Conservation (phyloP, 768 basidiomycete genomes). For the Fomitopsis serialis region DNA sequence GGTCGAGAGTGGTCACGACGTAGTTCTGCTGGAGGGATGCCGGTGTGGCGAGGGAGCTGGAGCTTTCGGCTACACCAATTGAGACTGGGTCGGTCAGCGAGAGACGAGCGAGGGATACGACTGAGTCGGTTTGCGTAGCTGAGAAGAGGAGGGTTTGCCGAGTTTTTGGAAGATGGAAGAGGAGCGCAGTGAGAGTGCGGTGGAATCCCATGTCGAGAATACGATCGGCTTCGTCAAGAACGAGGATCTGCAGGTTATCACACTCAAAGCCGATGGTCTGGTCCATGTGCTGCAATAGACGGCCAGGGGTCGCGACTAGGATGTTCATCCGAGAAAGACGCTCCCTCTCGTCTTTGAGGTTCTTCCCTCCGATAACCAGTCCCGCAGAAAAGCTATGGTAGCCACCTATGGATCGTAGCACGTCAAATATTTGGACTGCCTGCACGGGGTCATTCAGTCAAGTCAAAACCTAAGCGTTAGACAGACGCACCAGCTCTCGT, state of each 20-base stretch:
- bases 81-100: conserved; percentile 79
- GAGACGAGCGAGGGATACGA: conserved; percentile 83
- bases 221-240: conserved; percentile 95
- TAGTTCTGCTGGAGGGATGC: conserved; percentile 85
- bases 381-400: conserved; percentile 92
- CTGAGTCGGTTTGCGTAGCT: conserved; percentile 91
- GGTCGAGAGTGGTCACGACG: conserved; percentile 73
- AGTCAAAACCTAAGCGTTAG: neutral
- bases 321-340: conserved; percentile 94
- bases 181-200: conserved; percentile 80
- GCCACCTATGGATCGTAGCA: conserved; percentile 87
- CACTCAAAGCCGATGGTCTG: conserved; percentile 94
- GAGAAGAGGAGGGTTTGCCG: conserved; percentile 97
- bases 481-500: conserved; percentile 69
- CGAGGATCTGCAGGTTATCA: conserved; percentile 86
- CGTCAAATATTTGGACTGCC: conserved; percentile 98
- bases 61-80: conserved; percentile 57
- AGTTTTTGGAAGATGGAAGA: conserved; percentile 85
- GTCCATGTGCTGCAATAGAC: conserved; percentile 96
- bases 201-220: conserved; percentile 97
- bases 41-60: conserved; percentile 55
- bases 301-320: conserved; percentile 94
- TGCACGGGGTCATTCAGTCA: conserved; percentile 23
- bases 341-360: conserved; percentile 86
- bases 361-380: conserved; percentile 94